A percentile compares a stretch with the other conserved stretches of the same genome.
Evolutionary conservation across 2,329 filamentous ascomycete species (phyloP).

Genomic region (Pseudocercospora fijiensis): DNA sequence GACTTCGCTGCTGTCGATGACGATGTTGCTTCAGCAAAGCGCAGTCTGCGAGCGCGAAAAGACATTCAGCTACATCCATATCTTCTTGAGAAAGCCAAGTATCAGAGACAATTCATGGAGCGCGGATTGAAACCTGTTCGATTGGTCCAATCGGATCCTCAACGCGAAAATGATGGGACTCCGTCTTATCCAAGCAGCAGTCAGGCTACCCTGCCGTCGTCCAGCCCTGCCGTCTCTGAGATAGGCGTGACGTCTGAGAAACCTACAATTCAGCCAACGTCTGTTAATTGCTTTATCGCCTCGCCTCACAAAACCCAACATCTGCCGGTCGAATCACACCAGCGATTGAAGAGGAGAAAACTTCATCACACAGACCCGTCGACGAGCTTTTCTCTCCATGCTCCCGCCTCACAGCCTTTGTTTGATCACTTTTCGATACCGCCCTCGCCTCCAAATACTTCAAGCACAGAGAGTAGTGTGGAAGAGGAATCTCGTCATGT

Average conservation of each 20-base stretch:
- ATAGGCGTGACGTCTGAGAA: background rate
- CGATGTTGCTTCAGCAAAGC: slow-evolving; percentile 15
- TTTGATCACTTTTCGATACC: slow-evolving; percentile 42
- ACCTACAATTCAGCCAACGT: background rate
- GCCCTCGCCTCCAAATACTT: slow-evolving; percentile 43
- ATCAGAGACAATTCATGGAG: slow-evolving; percentile 45
- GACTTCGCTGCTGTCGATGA: slow-evolving; percentile 7
- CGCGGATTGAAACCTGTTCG: slow-evolving; percentile 47
- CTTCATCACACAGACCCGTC: background rate
- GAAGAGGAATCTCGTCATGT: background rate
- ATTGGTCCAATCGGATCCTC: slow-evolving; percentile 28
- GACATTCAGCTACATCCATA: slow-evolving; percentile 53
- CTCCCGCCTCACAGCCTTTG: background rate
- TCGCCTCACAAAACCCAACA: background rate
- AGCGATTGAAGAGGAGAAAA: slow-evolving; percentile 12
- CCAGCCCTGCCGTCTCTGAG: background rate
- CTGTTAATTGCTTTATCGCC: background rate
- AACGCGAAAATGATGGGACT: slow-evolving; percentile 19
- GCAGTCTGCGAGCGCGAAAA: slow-evolving; percentile 47
- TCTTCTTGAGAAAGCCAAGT: slow-evolving; percentile 45
- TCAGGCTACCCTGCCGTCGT: slow-evolving; percentile 1
- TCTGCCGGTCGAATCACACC: background rate
- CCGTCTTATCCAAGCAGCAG: slow-evolving; percentile 17
- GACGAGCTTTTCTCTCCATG: background rate
- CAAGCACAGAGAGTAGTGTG: slow-evolving; percentile 20